These are phyloP conservation scores for Acorus calamus DNA, from an alignment of 106 monocot genomes.

Conservation along the genomic window DNA sequence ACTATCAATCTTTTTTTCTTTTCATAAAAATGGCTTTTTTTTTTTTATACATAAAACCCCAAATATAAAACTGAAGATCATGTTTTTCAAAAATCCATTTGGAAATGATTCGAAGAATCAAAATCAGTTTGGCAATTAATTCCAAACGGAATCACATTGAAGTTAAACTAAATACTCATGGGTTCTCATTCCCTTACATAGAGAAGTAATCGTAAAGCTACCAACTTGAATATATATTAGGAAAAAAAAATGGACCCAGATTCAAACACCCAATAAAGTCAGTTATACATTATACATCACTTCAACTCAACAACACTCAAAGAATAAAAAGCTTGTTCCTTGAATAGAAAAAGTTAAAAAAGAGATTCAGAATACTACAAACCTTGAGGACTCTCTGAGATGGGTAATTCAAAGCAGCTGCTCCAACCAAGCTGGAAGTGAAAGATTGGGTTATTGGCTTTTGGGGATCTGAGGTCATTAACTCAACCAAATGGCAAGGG, in stretches of 20 bases:
- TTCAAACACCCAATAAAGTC: not conserved
- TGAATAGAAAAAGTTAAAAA: not conserved
- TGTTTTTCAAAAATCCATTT: no score
- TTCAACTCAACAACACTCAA: not conserved
- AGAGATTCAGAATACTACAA: not conserved
- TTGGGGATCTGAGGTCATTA: slow-evolving; percentile 19
- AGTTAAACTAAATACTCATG: no score
- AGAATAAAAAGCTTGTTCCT: no score
- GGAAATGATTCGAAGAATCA: no score
- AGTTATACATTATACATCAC: not conserved
- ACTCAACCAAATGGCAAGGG: slow-evolving; percentile 28
- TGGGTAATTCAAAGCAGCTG: slow-evolving; percentile 7
- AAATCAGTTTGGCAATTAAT: no score
- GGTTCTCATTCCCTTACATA: not conserved
- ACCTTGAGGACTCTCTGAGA: slow-evolving; percentile 38
- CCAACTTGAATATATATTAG: not conserved
- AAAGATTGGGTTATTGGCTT: slow-evolving; percentile 1
- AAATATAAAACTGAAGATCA: no score
- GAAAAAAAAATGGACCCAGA: not conserved
- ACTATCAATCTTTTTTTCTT: no score
- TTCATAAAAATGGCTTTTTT: no score
- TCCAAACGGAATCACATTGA: not conserved
- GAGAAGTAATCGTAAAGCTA: not conserved
- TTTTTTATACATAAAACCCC: no score
- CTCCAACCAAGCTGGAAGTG: slow-evolving; percentile 13